A percentile compares a stretch with the other conserved stretches of the same genome.
These are phyloP conservation scores for Pseudocercospora musae DNA, from an alignment of 2,329 filamentous ascomycete species.

Conservation along the genomic window DNA sequence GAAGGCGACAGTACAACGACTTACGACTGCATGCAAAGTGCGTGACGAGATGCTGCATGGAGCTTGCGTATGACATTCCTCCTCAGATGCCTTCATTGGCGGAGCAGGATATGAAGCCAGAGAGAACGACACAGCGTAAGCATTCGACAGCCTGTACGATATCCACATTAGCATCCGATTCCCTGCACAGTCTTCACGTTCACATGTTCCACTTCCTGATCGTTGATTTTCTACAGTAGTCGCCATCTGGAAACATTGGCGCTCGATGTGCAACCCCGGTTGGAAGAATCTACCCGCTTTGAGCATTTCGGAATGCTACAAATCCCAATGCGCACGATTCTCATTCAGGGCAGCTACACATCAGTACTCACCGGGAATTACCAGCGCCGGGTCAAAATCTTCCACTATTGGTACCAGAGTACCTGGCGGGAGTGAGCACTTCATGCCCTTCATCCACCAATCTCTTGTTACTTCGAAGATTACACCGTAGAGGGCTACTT, in stretches of 20 bases:
- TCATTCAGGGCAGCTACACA: too few relatives aligned
- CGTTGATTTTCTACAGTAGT: not conserved
- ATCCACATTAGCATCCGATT: not conserved
- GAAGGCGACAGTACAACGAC: not conserved
- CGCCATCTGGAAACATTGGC: not conserved
- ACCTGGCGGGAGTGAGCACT: too few relatives aligned
- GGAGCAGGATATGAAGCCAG: not conserved
- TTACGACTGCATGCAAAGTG: not conserved
- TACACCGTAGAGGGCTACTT: too few relatives aligned
- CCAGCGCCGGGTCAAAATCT: too few relatives aligned
- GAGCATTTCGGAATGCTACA: too few relatives aligned
- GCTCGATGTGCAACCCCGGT: not conserved
- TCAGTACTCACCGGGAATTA: too few relatives aligned
- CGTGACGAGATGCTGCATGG: not conserved
- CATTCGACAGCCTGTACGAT: not conserved
- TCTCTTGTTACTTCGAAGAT: too few relatives aligned
- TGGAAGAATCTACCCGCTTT: too few relatives aligned
- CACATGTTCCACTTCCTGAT: not conserved
- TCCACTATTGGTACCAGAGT: too few relatives aligned
- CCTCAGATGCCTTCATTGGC: too few relatives aligned
- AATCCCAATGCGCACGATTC: too few relatives aligned
- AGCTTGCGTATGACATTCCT: not conserved
- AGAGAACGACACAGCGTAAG: not conserved
- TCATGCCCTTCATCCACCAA: too few relatives aligned
- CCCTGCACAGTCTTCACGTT: not conserved